phyloP scores from a whole-genome alignment of 352 stramenopile species.

The Phytophthora litchii region DNA sequence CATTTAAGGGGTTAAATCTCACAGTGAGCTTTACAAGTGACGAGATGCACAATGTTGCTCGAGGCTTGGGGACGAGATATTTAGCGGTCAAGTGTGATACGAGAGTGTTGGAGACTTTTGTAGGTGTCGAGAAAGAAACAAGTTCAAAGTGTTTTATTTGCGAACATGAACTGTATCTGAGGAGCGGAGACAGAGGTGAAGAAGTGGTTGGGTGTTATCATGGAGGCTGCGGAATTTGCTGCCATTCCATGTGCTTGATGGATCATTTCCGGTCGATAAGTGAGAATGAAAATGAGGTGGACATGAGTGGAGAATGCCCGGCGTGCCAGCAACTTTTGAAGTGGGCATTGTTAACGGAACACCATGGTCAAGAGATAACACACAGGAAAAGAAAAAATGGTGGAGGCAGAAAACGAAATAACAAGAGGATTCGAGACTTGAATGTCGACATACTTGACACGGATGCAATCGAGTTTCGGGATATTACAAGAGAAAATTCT shows the following conservation, averaged over 20 bases:
- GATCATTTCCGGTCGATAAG: conserved; percentile 58
- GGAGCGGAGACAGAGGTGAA: conserved; percentile 1
- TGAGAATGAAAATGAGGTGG: conserved; percentile 11
- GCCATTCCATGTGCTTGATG: conserved; percentile 50
- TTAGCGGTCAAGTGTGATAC: conserved; percentile 43
- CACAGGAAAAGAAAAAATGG: conserved; percentile 12
- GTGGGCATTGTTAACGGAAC: conserved; percentile 48
- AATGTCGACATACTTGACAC: not conserved
- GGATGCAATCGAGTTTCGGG: not conserved
- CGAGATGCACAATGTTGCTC: conserved; percentile 46
- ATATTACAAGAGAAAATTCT: not conserved
- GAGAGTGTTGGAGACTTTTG: conserved; percentile 28
- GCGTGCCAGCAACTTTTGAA: conserved; percentile 44
- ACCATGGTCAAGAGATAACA: conserved; percentile 5
- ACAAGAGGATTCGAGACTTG: conserved; percentile 6
- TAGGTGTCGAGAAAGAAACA: not conserved
- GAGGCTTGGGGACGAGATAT: conserved; percentile 38
- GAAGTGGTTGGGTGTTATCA: conserved; percentile 48
- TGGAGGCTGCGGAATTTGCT: conserved; percentile 44
- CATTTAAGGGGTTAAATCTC: conserved; percentile 54
- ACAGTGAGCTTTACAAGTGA: conserved; percentile 60
- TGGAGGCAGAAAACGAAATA: not conserved
- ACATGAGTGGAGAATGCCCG: conserved; percentile 45
- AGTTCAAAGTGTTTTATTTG: conserved; percentile 50
- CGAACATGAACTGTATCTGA: conserved; percentile 29